Base-by-base conservation (phyloP, 176 grass and related monocot species). In the Elymus sibiricus region DNA sequence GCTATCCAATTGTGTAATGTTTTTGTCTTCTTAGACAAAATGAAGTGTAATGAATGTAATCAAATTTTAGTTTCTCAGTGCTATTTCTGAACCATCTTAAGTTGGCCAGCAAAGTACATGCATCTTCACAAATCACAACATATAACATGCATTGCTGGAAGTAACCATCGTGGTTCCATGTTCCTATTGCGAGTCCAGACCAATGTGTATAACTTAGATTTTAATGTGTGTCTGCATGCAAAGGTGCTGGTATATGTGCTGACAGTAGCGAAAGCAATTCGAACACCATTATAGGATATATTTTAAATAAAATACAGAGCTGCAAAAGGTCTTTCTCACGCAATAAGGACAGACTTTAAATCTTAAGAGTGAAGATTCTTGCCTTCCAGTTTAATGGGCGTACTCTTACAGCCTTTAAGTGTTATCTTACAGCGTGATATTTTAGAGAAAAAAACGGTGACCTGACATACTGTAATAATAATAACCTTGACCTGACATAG, bases 161-260 rank as follows among this genome's bases (percentile, higher is more conserved):
- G 32, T 43, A 37, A 79, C 60, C 47, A 74, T 83, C 21, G 28
- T 37, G 46, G n/a, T 87, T 84, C 17, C 70, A 84, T 26, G 29
- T 73, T 87, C 74, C 66, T 79, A 74, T 56, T 79, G 60, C 28
- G 22, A 7, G 6, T 25, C 35, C 60, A 53, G 25, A 35, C 28
- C 61, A 53, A 76, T 17, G 28, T 79, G 76, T 71, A 58, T 65
- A 59, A 74, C 19, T 65, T 79, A 11, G 27, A n/a, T 74, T 55
- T 74, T 79, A 67, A 35, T 86, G 19, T 37, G 65, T 87, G 8
- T 46, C 29, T 25, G 7, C 4, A 35, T 76, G 61, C 83, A 76
- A 91, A 70, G 17, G 70, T 91, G 68, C 47, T 77, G 70, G 51
- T 80, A 69, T 71, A 85, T 63, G 72, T 90, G 39, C 71, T 84